Base-by-base conservation (phyloP, 495 filamentous ascomycete genomes). In the Podospora anserina region DNA sequence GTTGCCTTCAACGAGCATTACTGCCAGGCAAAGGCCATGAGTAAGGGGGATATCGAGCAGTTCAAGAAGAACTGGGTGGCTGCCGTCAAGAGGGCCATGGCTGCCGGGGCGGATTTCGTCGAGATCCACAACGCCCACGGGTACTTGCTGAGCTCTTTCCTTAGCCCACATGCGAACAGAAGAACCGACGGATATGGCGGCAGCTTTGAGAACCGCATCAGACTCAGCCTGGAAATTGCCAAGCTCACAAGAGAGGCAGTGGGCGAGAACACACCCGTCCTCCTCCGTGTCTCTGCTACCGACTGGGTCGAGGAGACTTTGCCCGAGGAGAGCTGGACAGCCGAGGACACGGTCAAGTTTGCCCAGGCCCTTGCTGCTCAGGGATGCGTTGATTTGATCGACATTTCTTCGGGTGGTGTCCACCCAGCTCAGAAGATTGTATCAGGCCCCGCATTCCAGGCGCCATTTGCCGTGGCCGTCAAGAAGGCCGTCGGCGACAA, bases 131-230 rank as follows among this genome's bases (percentile, higher is more conserved):
- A 74, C 30, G 86, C 87, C 20, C 86, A 89, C 77, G 86, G 87
- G 28, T 89, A 88, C 76, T 75, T 89, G 56, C 75, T 88, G 23
- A 81, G 81, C 79, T 77, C 72, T 74, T 78, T 79, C 67, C 71
- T 77, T 23, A 78, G 76, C 27, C 88, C 86, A 2, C 78, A 78
- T 2, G 78, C 81, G 61, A 91, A 91, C 78, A 78, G 80, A 62
- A 81, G 89, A 18, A 88, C 83, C 5, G 89, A 91, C 73, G 66
- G 79, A n/a, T 91, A 91, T 71, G 89, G 89, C 20, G 89, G 89
- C 28, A 78, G 75, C 58, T 88, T 90, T 64, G 84, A 88, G 78
- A 90, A 91, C 76, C 82, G 88, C 23, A 84, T 80, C 28, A 80
- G 88, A 0, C 76, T 90, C 23, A 74, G 81, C 0, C 71, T 84